Evolutionary conservation across 345 rosid genomes (phyloP).

Genomic region (Brassica nigra): DNA sequence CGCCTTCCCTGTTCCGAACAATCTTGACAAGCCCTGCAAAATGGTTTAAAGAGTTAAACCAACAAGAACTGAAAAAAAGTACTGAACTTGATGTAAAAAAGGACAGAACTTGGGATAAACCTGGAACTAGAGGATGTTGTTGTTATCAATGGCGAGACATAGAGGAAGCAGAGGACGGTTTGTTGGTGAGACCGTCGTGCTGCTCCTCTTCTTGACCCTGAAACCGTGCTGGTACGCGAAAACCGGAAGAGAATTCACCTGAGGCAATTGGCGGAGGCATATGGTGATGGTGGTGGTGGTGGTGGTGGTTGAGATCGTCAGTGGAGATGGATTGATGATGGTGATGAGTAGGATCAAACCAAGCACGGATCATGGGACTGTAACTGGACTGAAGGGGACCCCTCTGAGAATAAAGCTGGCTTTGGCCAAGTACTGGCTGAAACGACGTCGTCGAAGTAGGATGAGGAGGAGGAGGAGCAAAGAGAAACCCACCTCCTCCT

Average conservation of each 20-base stretch:
- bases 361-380: constrained; percentile 82
- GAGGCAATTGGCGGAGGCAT: constrained; percentile 48
- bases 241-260: constrained; percentile 67
- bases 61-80: not conserved
- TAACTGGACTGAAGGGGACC: constrained; percentile 99
- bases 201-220: constrained; percentile 90
- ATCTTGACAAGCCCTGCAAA: constrained; percentile 26
- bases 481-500: constrained; percentile 51
- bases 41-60: constrained; percentile 10
- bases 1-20: constrained; percentile 19
- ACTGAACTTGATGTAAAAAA: not conserved
- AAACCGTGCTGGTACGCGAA: constrained; percentile 86
- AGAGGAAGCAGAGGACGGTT: constrained; percentile 86
- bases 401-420: constrained; percentile 82
- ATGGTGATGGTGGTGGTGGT: constrained; percentile 17
- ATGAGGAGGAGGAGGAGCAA: constrained; percentile 50
- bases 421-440: constrained; percentile 70
- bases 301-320: constrained; percentile 29
- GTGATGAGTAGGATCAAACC: constrained; percentile 62
- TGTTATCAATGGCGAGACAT: constrained; percentile 73
- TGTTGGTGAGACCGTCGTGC: constrained; percentile 67
- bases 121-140: constrained; percentile 42
- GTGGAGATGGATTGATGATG: constrained; percentile 43
- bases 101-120: constrained; percentile 32
- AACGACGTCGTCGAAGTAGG: constrained; percentile 40